Conservation (phyloP, 2,329 filamentous ascomycete genomes). For the Pyricularia pennisetigena region DNA sequence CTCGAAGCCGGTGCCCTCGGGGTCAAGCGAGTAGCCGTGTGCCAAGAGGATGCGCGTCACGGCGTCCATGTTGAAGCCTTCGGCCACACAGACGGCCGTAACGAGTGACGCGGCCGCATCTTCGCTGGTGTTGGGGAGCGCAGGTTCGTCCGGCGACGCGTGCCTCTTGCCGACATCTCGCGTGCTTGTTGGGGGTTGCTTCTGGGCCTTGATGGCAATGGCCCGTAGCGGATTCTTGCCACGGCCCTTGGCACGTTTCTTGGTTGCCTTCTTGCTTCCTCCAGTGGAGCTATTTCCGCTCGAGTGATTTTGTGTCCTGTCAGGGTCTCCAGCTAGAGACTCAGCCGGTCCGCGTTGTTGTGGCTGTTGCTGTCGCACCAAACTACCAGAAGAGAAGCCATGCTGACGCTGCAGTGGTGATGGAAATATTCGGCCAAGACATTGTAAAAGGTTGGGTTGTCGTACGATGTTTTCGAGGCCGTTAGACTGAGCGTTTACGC, state of each 20-base stretch:
- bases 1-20: constrained; percentile 51
- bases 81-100: constrained; percentile 51
- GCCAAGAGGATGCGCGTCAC: constrained; percentile 46
- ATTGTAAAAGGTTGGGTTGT: not conserved
- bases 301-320: constrained; percentile 1
- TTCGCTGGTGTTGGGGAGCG: constrained; percentile 1
- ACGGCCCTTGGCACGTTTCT: constrained; percentile 10
- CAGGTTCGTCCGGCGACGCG: not conserved
- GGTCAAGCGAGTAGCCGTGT: constrained; percentile 53
- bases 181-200: constrained; percentile 20
- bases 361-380: constrained; percentile 6
- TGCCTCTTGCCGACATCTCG: not conserved
- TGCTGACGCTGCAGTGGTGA: not conserved
- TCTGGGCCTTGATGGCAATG: constrained; percentile 78
- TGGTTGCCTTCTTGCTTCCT: not conserved
- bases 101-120: constrained; percentile 33
- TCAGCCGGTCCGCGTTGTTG: not conserved
- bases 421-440: not conserved
- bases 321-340: not conserved
- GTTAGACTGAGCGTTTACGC: not conserved
- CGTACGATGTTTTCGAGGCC: not conserved
- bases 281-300: constrained; percentile 1
- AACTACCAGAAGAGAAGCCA: not conserved
- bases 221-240: constrained; percentile 64
- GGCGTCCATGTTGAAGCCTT: constrained; percentile 54